Evolutionary conservation across 2,329 filamentous ascomycete genomes (phyloP).

Genomic region (Penicillium brasilianum): DNA sequence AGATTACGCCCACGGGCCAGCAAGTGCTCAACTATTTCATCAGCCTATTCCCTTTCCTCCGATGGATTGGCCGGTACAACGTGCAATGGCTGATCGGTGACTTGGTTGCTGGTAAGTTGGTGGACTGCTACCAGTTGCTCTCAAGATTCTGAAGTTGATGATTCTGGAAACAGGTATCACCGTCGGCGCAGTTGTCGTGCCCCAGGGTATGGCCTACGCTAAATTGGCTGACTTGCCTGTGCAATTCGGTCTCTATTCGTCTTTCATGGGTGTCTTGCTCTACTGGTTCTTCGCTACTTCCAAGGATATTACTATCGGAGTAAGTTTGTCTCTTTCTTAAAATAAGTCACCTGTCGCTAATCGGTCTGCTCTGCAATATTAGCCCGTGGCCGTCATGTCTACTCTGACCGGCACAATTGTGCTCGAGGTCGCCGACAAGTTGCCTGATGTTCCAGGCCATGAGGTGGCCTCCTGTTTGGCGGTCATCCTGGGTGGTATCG

Average conservation of each 20-base stretch:
- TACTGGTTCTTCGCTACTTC: constrained; percentile 99
- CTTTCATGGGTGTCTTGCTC: constrained; percentile 90
- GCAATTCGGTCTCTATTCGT: constrained; percentile 89
- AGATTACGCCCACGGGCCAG: constrained; percentile 63
- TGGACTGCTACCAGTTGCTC: no score
- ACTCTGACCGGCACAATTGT: constrained; percentile 87
- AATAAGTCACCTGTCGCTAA: constrained; percentile 3
- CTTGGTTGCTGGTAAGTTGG: constrained; percentile 74
- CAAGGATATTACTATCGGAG: constrained; percentile 81
- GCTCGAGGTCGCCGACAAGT: constrained; percentile 60
- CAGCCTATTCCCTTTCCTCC: constrained; percentile 82
- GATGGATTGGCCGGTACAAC: constrained; percentile 93
- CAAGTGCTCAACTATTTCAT: constrained; percentile 66
- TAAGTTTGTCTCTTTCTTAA: constrained; percentile 9
- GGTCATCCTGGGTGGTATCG: constrained; percentile 76
- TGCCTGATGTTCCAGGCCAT: constrained; percentile 63
- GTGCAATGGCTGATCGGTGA: constrained; percentile 86
- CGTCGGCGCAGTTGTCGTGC: constrained; percentile 82
- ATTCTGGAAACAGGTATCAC: constrained; percentile 60
- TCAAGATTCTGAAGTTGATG: background rate
- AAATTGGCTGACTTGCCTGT: constrained; percentile 76
- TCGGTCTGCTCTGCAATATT: constrained; percentile 6
- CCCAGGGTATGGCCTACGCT: constrained; percentile 96
- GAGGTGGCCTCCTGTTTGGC: constrained; percentile 79
- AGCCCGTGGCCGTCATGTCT: constrained; percentile 95